Base-by-base conservation (phyloP, 768 basidiomycete species). In the Baorangia bicolor region DNA sequence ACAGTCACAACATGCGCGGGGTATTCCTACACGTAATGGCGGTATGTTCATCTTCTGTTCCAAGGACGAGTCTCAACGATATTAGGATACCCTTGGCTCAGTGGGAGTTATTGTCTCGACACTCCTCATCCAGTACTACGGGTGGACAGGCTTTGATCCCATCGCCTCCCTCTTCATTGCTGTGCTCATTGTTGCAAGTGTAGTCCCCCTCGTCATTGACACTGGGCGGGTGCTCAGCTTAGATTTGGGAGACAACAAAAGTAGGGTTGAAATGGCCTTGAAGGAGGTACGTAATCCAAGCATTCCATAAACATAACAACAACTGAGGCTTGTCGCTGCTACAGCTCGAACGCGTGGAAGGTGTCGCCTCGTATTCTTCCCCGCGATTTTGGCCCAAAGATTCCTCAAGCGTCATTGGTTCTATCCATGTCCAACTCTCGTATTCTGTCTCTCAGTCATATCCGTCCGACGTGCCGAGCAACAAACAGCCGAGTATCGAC, bases 71-170 rank as follows among this genome's bases (percentile, higher is more conserved):
- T 48, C 58, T 58, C 37, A 64, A 48, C 30, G 33, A 57, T 21
- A 43, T 34, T 57, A 92, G 90, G 95, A 98, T 65, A 97, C 96
- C 12, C 80, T 98, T 10, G 97, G 97, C 43, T 97, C 94, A 18
- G 94, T 98, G 21, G 97, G 97, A 18, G 97, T 99, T 18, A 99
- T 99, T 68, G 82, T 98, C 49, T 98, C 97, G 25, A 99, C 97
- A 2, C 76, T 98, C 18, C 81, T 98, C 51, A 98, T 99, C 58
- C 88, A 95, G 68, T 87, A 86, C 58, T 98, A 97, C 63, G 96
- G 97, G 23, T 98, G 95, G 94, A 98, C 96, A 13, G 94, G 94
- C 20, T 99, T 98, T 69, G 97, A 99, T 73, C 97, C 97, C 1
- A 94, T 99, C 56, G 97, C 97, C 0, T 95, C 93, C 10, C 76